phyloP scores from a whole-genome alignment of 768 basidiomycete genomes.

The Phlegmacium glaucopus region DNA sequence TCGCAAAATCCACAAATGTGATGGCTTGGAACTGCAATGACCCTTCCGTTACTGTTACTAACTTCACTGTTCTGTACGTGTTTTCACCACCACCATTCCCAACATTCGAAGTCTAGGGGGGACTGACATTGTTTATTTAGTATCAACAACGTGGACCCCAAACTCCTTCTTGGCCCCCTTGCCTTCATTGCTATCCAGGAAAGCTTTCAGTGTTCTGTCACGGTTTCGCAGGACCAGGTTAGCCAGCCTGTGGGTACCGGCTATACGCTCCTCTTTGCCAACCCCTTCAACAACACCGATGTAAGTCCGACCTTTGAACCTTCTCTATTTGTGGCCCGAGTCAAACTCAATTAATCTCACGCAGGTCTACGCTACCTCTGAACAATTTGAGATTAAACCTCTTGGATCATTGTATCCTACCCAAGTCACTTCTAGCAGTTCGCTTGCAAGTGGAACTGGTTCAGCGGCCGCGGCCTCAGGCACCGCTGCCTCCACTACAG shows the following conservation, averaged over 20 bases:
- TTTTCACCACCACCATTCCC: slow-evolving; percentile 5
- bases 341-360: background rate
- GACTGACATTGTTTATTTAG: slow-evolving; percentile 25
- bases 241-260: slow-evolving; percentile 37
- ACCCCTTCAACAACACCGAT: slow-evolving; percentile 46
- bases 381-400: slow-evolving; percentile 60
- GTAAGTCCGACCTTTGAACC: slow-evolving; percentile 33
- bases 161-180: slow-evolving; percentile 36
- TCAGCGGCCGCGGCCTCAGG: background rate
- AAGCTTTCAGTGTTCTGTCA: slow-evolving; percentile 58
- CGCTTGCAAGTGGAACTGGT: background rate
- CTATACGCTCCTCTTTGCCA: slow-evolving; percentile 50
- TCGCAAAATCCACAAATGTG: slow-evolving; percentile 54
- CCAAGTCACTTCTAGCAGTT: slow-evolving; percentile 27
- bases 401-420: slow-evolving; percentile 50
- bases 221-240: slow-evolving; percentile 44
- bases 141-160: slow-evolving; percentile 35
- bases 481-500: background rate
- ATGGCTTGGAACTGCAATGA: slow-evolving; percentile 55
- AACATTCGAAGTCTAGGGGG: slow-evolving; percentile 6
- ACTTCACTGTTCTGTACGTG: slow-evolving; percentile 55
- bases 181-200: slow-evolving; percentile 48
- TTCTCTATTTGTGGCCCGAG: background rate
- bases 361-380: slow-evolving; percentile 55
- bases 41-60: slow-evolving; percentile 19